Base-by-base conservation (phyloP, 2,329 filamentous ascomycete genomes). In the Paracoccidioides lutzii region DNA sequence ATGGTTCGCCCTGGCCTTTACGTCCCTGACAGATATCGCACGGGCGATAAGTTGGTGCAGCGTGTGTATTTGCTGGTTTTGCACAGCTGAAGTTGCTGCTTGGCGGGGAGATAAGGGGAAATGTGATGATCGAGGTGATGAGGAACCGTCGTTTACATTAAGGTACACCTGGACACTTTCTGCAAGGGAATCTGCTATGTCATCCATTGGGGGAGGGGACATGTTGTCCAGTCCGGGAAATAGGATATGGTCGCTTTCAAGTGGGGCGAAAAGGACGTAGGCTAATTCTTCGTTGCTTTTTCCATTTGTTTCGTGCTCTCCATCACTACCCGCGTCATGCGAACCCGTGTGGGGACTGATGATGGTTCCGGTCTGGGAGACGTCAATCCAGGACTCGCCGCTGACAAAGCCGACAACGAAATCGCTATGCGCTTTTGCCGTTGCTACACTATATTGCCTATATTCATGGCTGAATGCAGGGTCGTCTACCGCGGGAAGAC, bases 341-440 rank as follows among this genome's bases (percentile, higher is more conserved):
- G 22, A 33, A 28, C 30, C 30, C 15, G 28, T n/a, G 41, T 41
- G 46, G 15, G 46, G 37, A 9, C n/a, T n/a, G 33, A 57, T 38
- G 6, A 49, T 49, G 46, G 46, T 58, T 37, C 54, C 57, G 22
- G 55, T 49, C 14, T 62, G 64, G 35, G 66, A 67, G 9, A 67
- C 61, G 28, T 64, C 58, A 52, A 69, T 67, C 63, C 67, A 73
- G 15, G 68, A 64, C 50, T 72, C 69, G 42, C 61, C 64, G 35
- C 63, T 67, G 15, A 67, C 30, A 46, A 73, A 69, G 4, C 71
- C 71, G 10, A 69, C 57, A 14, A 73, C 69, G 56, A 73, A 73
- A 55, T 73, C 70, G 43, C 65, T 65, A 55, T 73, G 70, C 52
- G 69, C 66, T 57, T 66, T 67, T 44, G 69, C 71, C 14, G 69